These are phyloP conservation scores for Hordeum pubiflorum DNA, from an alignment of 202 grass and related monocot species.

Conservation along the genomic window DNA sequence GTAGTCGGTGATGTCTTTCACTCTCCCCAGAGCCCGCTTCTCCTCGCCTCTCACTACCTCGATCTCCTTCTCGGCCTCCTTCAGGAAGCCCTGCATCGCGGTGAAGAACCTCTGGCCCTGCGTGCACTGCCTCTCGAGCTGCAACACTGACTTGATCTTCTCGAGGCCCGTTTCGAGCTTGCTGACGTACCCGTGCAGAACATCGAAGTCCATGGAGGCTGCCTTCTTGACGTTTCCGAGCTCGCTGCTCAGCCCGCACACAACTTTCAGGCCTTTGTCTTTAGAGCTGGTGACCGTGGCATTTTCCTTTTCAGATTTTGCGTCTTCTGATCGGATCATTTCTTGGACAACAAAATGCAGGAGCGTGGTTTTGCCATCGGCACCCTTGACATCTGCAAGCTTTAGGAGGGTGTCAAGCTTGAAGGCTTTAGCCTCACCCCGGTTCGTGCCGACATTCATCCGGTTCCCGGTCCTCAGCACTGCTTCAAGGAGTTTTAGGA, in stretches of 20 bases:
- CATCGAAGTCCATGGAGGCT: conserved; percentile 91
- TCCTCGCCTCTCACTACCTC: conserved; percentile 61
- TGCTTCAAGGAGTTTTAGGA: conserved; percentile 91
- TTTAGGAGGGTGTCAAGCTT: conserved; percentile 98
- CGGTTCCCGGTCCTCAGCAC: conserved; percentile 88
- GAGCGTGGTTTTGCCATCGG: conserved; percentile 89
- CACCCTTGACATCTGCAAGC: conserved; percentile 88
- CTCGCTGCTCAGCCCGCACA: conserved; percentile 76
- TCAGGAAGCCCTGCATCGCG: conserved; percentile 71
- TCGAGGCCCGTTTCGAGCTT: conserved; percentile 81
- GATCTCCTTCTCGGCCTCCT: conserved; percentile 65
- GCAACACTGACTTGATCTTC: conserved; percentile 70
- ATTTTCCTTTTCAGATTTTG: conserved; percentile 46
- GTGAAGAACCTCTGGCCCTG: conserved; percentile 75
- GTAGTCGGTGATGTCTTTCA: conserved; percentile 89
- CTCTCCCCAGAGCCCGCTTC: conserved; percentile 46
- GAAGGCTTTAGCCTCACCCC: conserved; percentile 86
- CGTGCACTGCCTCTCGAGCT: conserved; percentile 63
- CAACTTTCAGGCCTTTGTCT: conserved; percentile 85
- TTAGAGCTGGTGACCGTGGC: conserved; percentile 32
- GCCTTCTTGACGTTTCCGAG: conserved; percentile 86
- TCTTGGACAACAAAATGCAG: conserved; percentile 99
- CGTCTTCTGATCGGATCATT: conserved; percentile 84
- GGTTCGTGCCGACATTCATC: conserved; percentile 96
- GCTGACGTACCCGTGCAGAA: conserved; percentile 70